phyloP scores from a whole-genome alignment of 805 yeast species.

The Saturnispora hagleri region DNA sequence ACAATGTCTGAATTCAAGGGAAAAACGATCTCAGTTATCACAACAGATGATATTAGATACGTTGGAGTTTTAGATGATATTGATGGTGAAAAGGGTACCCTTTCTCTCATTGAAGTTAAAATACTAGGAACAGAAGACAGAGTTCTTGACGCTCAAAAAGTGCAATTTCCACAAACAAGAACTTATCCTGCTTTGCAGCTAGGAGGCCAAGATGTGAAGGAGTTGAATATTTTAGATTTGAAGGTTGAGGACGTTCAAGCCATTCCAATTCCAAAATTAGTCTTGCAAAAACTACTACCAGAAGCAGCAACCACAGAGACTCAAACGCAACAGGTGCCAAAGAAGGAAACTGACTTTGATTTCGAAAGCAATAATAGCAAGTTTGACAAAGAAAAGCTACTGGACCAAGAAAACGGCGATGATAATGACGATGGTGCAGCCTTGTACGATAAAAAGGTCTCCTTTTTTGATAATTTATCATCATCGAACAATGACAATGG shows the following conservation, averaged over 20 bases:
- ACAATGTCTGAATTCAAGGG: conserved; percentile 92
- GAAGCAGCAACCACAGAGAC: conserved; percentile 8
- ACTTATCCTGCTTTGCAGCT: conserved; percentile 73
- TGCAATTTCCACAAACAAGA: conserved; percentile 60
- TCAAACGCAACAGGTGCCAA: conserved; percentile 3
- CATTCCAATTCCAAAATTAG: conserved; percentile 30
- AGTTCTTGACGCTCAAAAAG: conserved; percentile 55
- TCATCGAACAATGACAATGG: conserved; percentile 47
- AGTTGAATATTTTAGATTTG: conserved; percentile 71
- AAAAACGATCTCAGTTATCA: conserved; percentile 72
- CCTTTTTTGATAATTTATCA: conserved; percentile 84
- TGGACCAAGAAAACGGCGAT: conserved; percentile 24
- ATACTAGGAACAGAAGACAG: conserved; percentile 92
- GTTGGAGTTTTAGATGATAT: conserved; percentile 84
- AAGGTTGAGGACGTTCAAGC: conserved; percentile 58
- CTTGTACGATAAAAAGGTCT: conserved; percentile 68
- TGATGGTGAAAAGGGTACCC: conserved; percentile 85
- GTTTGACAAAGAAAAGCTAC: neutral
- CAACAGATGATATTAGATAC: conserved; percentile 74
- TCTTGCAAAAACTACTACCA: neutral
- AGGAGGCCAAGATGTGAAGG: conserved; percentile 89
- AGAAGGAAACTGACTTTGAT: conserved; percentile 12
- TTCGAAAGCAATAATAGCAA: conserved; percentile 12
- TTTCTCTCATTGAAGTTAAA: conserved; percentile 69
- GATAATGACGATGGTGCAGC: conserved; percentile 15